Evolutionary conservation across 768 basidiomycete genomes (phyloP).

Genomic region (Nidularia sp.): DNA sequence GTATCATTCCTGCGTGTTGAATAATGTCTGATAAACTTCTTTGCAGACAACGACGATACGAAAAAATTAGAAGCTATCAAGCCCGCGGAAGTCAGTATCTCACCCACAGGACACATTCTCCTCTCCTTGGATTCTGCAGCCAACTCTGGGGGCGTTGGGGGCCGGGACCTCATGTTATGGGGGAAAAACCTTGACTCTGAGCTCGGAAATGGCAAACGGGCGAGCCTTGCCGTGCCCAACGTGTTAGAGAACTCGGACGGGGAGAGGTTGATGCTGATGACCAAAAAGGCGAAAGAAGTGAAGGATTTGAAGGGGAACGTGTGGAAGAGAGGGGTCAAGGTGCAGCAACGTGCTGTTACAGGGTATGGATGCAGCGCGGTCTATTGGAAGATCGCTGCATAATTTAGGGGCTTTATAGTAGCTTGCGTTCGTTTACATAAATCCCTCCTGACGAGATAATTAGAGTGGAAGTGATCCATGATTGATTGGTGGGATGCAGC

Average conservation of each 20-base stretch:
- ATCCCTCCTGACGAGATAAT: no score
- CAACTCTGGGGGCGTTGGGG: conserved; percentile 43
- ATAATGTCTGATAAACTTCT: not conserved
- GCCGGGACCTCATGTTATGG: conserved; percentile 70
- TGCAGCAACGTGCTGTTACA: conserved; percentile 61
- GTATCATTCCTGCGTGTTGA: not conserved
- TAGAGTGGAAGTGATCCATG: no score
- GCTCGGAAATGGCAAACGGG: conserved; percentile 70
- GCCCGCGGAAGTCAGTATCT: conserved; percentile 61
- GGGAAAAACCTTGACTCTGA: conserved; percentile 73
- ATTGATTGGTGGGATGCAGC: no score
- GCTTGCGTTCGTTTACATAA: no score
- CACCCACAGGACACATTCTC: conserved; percentile 73
- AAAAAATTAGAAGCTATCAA: conserved; percentile 59
- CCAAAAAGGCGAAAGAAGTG: conserved; percentile 45
- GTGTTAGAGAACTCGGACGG: conserved; percentile 47
- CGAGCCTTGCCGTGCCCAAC: conserved; percentile 51
- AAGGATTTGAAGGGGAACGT: conserved; percentile 55
- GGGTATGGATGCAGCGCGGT: conserved; percentile 64
- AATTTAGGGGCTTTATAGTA: no score
- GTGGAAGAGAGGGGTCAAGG: conserved; percentile 55
- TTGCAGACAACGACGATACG: conserved; percentile 60
- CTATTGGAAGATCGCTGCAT: conserved; percentile 58
- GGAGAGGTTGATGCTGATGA: conserved; percentile 55
- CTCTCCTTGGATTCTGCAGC: conserved; percentile 64